These are phyloP conservation scores for Cornus florida DNA, from an alignment of 148 eudicot species.

Conservation along the genomic window DNA sequence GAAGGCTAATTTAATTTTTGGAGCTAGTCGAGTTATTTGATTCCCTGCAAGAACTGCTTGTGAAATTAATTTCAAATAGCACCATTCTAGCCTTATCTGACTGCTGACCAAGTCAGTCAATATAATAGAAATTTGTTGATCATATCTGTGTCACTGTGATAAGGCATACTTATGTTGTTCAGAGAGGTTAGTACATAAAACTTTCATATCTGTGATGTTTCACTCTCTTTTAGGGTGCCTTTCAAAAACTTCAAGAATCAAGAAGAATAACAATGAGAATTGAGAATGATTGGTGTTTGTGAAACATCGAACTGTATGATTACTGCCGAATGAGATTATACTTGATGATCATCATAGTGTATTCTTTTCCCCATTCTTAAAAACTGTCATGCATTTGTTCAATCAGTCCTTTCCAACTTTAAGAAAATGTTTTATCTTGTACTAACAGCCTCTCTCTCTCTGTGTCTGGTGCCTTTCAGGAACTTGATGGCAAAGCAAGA, in stretches of 20 bases:
- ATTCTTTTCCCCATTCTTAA: background rate
- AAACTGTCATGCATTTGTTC: background rate
- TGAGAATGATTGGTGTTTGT: background rate
- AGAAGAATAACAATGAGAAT: background rate
- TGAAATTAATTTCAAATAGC: background rate
- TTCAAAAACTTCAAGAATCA: background rate
- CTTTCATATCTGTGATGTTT: background rate
- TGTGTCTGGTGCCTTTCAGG: constrained; percentile 40
- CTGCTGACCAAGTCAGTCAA: background rate
- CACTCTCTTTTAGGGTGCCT: background rate
- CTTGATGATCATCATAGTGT: background rate
- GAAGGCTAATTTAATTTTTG: background rate
- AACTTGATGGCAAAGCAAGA: constrained; percentile 97
- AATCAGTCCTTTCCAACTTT: background rate
- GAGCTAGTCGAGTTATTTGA: background rate
- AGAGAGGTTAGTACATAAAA: background rate
- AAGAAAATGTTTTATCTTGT: background rate
- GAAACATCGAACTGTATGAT: background rate
- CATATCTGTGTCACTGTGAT: background rate
- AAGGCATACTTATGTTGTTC: background rate
- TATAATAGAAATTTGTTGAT: background rate
- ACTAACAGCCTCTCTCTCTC: background rate
- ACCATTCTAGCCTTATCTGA: background rate
- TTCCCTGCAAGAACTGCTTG: background rate
- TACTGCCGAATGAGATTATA: background rate